These are phyloP conservation scores for Pseudonitzschia pungens DNA, from an alignment of 108 stramenopile species.

Conservation along the genomic window DNA sequence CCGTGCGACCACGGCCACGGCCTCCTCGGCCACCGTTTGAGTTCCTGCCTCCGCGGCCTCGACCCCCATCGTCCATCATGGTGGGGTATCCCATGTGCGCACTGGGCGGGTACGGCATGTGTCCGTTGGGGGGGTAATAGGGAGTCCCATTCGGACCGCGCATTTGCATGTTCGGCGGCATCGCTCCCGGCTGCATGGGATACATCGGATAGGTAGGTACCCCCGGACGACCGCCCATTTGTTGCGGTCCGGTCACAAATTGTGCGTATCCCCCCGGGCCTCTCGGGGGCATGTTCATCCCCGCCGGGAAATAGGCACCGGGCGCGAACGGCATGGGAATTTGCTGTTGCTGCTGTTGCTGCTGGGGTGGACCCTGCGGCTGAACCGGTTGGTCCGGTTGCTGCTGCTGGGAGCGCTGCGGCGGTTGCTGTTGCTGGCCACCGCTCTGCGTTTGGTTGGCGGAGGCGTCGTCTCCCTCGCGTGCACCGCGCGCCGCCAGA, in stretches of 20 bases:
- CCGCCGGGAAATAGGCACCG: constrained; percentile 44
- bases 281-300: constrained; percentile 40
- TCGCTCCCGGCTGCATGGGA: constrained; percentile 47
- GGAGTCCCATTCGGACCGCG: constrained; percentile 40
- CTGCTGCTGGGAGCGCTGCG: constrained; percentile 36
- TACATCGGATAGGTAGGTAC: constrained; percentile 26
- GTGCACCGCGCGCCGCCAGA: neutral
- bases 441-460: constrained; percentile 26
- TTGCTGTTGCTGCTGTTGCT: constrained; percentile 40
- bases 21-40: constrained; percentile 32
- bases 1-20: constrained; percentile 15
- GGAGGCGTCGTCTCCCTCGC: constrained; percentile 14
- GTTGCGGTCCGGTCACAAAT: constrained; percentile 44
- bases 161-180: constrained; percentile 48
- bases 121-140: constrained; percentile 34
- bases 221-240: constrained; percentile 39
- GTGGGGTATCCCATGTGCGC: constrained; percentile 23
- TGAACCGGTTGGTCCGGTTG: constrained; percentile 16
- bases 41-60: constrained; percentile 34
- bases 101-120: constrained; percentile 37
- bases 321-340: constrained; percentile 44
- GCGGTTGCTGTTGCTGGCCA: constrained; percentile 26
- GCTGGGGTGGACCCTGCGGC: constrained; percentile 41
- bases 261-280: constrained; percentile 53
- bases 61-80: constrained; percentile 38